phyloP scores from a whole-genome alignment of 129 eudicot genomes.

The Helianthus tuberosus region DNA sequence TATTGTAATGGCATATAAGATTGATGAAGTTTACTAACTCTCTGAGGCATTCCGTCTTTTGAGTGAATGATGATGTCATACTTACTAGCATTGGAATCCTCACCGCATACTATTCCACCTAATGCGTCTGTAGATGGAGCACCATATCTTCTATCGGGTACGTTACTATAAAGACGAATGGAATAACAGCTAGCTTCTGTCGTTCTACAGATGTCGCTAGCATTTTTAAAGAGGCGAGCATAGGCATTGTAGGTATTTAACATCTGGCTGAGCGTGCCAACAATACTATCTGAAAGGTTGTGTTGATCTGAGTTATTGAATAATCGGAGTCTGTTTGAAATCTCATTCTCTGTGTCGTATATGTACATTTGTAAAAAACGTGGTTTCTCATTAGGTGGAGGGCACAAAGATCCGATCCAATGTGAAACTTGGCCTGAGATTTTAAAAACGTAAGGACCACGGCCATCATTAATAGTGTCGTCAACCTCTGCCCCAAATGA shows the following conservation, averaged over 20 bases:
- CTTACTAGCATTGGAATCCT: not conserved
- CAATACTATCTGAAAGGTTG: not conserved
- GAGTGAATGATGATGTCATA: not conserved
- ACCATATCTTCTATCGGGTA: not conserved
- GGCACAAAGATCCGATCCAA: not conserved
- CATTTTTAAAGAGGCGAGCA: too few relatives aligned
- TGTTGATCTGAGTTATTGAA: not conserved
- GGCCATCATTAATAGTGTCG: not conserved
- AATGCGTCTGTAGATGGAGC: not conserved
- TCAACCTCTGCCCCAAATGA: not conserved
- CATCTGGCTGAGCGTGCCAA: not conserved
- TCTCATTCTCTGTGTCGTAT: not conserved
- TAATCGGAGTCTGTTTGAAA: not conserved
- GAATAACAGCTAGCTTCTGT: too few relatives aligned
- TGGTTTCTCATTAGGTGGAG: not conserved
- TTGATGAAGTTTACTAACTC: not conserved
- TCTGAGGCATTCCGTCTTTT: not conserved
- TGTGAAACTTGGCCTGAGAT: not conserved
- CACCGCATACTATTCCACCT: not conserved
- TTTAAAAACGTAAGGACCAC: not conserved
- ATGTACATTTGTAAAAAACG: not conserved
- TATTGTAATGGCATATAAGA: not conserved
- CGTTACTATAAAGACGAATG: too few relatives aligned
- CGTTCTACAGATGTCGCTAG: too few relatives aligned
- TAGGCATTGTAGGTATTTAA: too few relatives aligned